Evolutionary conservation across 805 yeast species (phyloP).

Genomic region (Lipomyces yamadae): DNA sequence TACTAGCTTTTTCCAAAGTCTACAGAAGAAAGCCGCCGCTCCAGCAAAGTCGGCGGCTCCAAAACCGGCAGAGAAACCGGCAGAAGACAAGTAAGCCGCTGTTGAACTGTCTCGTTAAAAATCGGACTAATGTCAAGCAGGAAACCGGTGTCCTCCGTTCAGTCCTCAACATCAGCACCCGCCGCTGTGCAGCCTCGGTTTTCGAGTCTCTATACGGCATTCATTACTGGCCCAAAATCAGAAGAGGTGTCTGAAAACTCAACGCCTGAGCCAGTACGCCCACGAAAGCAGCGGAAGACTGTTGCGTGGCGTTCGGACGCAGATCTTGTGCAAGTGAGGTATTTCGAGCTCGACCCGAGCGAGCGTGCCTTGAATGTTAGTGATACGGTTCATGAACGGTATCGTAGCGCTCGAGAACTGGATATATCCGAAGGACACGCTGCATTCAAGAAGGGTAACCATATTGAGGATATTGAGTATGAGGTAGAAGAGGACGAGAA

Average conservation of each 20-base stretch:
- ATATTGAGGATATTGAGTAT: slow-evolving; percentile 36
- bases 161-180: slow-evolving; percentile 17
- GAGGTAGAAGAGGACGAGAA: slow-evolving; percentile 32
- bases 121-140: slow-evolving; percentile 6
- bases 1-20: slow-evolving; percentile 31
- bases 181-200: slow-evolving; percentile 16
- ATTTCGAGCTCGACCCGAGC: slow-evolving; percentile 41
- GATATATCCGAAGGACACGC: slow-evolving; percentile 36
- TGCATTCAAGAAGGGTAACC: slow-evolving; percentile 21
- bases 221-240: slow-evolving; percentile 5
- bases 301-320: slow-evolving; percentile 45
- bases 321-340: slow-evolving; percentile 43
- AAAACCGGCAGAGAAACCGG: background rate
- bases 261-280: slow-evolving; percentile 12
- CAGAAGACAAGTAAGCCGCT: slow-evolving; percentile 11
- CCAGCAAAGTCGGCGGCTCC: background rate
- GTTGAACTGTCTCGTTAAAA: background rate
- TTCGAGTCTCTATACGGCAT: slow-evolving; percentile 9
- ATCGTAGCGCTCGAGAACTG: slow-evolving; percentile 38
- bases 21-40: slow-evolving; percentile 24
- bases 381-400: slow-evolving; percentile 13
- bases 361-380: slow-evolving; percentile 25
- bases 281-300: slow-evolving; percentile 39
- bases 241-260: slow-evolving; percentile 15
- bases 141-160: background rate